phyloP scores from a whole-genome alignment of 2,329 filamentous ascomycete species.

The Arthrobotrys megalospora region DNA sequence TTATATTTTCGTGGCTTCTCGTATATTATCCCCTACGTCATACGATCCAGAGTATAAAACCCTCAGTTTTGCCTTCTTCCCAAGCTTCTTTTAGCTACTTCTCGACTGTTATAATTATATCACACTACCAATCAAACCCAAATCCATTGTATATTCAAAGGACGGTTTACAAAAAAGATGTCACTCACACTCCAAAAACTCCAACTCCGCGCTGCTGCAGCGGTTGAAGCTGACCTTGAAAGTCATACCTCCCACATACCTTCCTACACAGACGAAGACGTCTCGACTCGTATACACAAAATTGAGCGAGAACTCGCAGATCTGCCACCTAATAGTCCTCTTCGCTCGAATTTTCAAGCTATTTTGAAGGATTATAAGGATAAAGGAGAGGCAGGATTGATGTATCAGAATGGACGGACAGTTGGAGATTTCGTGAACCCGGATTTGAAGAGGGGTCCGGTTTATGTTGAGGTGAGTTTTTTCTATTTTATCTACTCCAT shows the following conservation, averaged over 20 bases:
- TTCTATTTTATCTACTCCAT: neutral
- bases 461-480: conserved; percentile 36
- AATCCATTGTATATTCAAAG: neutral
- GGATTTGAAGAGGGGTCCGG: conserved; percentile 46
- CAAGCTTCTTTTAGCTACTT: too few relatives aligned
- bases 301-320: conserved; percentile 48
- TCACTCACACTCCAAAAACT: conserved; percentile 54
- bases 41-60: too few relatives aligned
- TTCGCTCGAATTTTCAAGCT: conserved; percentile 53
- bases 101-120: too few relatives aligned
- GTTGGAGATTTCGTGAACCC: conserved; percentile 39
- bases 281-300: conserved; percentile 50
- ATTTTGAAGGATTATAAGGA: conserved; percentile 50
- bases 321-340: conserved; percentile 40
- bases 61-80: too few relatives aligned
- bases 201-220: conserved; percentile 31
- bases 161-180: conserved; percentile 24
- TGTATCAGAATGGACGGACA: conserved; percentile 52
- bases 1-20: too few relatives aligned
- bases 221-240: conserved; percentile 17
- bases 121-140: too few relatives aligned
- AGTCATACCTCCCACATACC: conserved; percentile 1
- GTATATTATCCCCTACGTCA: too few relatives aligned
- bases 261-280: conserved; percentile 14
- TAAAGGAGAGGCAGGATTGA: conserved; percentile 49